phyloP scores from a whole-genome alignment of 768 basidiomycete genomes.

The Mycena crocata region DNA sequence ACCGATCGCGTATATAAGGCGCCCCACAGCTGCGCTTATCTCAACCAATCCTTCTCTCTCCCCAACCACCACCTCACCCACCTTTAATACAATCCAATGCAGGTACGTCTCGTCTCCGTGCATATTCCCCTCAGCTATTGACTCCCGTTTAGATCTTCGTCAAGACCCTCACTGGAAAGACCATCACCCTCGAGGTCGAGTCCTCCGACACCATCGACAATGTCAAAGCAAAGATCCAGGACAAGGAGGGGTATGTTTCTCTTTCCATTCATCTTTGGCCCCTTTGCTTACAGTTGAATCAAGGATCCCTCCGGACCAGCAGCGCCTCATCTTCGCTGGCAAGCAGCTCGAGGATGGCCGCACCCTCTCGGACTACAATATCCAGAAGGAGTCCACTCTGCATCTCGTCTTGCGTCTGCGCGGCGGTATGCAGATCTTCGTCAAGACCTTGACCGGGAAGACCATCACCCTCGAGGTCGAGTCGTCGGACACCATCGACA shows the following conservation, averaged over 20 bases:
- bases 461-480: conserved; percentile 92
- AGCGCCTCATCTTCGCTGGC: conserved; percentile 84
- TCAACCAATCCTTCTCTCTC: conserved; percentile 5
- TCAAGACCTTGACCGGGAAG: conserved; percentile 91
- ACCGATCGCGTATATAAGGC: conserved; percentile 13
- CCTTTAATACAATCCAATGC: conserved; percentile 43
- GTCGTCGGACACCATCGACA: conserved; percentile 81
- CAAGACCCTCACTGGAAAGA: conserved; percentile 76
- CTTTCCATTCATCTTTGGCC: conserved; percentile 22
- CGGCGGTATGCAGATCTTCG: conserved; percentile 84
- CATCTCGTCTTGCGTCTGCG: conserved; percentile 58
- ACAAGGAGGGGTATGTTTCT: conserved; percentile 81
- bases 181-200: conserved; percentile 81
- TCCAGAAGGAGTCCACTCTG: conserved; percentile 72
- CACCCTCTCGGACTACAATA: conserved; percentile 76
- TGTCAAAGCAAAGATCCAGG: conserved; percentile 87
- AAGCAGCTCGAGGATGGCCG: conserved; percentile 89
- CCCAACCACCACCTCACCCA: conserved; percentile 15
- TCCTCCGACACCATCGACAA: conserved; percentile 79
- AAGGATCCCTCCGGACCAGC: conserved; percentile 86
- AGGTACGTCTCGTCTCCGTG: no score
- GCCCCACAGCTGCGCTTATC: conserved; percentile 9
- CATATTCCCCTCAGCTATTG: no score
- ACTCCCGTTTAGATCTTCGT: no score
- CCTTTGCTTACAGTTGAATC: conserved; percentile 47